Base-by-base conservation (phyloP, 805 yeast species). In the Nakazawaea holstii region DNA sequence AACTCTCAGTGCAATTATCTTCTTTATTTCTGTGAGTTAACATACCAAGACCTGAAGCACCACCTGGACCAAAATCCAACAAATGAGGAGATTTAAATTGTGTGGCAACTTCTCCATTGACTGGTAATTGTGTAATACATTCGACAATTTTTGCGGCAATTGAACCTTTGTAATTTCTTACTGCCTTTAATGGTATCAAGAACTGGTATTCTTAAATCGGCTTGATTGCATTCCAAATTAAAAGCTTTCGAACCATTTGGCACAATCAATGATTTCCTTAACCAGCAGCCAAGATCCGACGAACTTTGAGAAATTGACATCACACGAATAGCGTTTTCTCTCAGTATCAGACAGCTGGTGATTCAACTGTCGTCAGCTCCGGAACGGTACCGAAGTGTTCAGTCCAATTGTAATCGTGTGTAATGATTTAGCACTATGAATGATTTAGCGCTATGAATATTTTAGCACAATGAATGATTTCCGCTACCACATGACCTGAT, bases 51-150 rank as follows among this genome's bases (percentile, higher is more conserved):
- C 99, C 99, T 39, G 97, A 87, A 35, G 88, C 82, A 58, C 98
- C 98, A 69, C 99, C 99, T 52, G 99, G 99, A 65, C 99, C 99
- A 59, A 94, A 94, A 70, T 94, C 99, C 53, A 94, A 67, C 59
- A 94, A 79, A 65, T 94, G 99, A 41, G 97, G 86, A 27, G 94
- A 78, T 41, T 77, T 65, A 65, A 87, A 88, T 55, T 79, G 64
- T 33, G 97, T 91, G 29, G 98, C 95, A 28, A 57, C 55, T 72
- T 94, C 98, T 99, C 99, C 94, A 69, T 87, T 77, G 54, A 94
- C 99, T 39, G 96, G 89, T 60, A 88, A 77, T 61, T 82, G 82
- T 45, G 94, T 88, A 66, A 94, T 91, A 60, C 91, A 84, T 65
- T 81, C 80, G 51, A 86, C 83, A 49, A 88, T 74, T 68, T 97